phyloP scores from a whole-genome alignment of 257 asterid genomes.

The Solanum medicagineum region DNA sequence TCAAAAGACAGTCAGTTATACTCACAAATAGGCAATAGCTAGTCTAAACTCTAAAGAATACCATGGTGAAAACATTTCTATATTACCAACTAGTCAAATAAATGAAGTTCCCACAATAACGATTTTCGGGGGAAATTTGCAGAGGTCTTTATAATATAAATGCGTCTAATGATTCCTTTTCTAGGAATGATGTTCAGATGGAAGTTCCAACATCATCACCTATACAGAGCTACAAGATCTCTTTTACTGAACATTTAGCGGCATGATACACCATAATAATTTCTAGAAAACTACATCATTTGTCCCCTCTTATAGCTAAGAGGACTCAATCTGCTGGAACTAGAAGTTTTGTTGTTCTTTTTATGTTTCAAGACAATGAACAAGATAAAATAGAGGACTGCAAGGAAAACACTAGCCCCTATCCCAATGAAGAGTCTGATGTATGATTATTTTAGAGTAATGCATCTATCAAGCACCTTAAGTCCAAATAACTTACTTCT shows the following conservation, averaged over 20 bases:
- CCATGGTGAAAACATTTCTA: background rate
- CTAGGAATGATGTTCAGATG: background rate
- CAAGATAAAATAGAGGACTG: slow-evolving; percentile 21
- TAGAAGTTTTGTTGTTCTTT: background rate
- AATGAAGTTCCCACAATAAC: background rate
- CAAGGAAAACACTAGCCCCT: slow-evolving; percentile 32
- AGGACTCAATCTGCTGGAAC: too few relatives aligned
- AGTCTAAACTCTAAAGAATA: background rate
- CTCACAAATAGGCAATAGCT: background rate
- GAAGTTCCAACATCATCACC: background rate
- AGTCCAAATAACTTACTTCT: too few relatives aligned
- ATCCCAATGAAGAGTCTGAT: slow-evolving; percentile 24
- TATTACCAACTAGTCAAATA: background rate
- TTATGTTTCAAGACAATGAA: slow-evolving; percentile 6
- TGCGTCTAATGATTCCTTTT: background rate
- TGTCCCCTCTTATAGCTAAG: background rate
- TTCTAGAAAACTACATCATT: background rate
- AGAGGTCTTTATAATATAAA: background rate
- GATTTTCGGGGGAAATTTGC: background rate
- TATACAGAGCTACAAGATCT: background rate
- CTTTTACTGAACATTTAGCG: background rate
- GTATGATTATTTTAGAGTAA: slow-evolving; percentile 1
- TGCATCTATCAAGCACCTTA: too few relatives aligned
- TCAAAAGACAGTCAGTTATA: background rate
- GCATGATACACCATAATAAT: background rate